A percentile compares a stretch with the other conserved stretches of the same genome.
Evolutionary conservation across 352 stramenopile species (phyloP).

Genomic region (Pythium biforme): DNA sequence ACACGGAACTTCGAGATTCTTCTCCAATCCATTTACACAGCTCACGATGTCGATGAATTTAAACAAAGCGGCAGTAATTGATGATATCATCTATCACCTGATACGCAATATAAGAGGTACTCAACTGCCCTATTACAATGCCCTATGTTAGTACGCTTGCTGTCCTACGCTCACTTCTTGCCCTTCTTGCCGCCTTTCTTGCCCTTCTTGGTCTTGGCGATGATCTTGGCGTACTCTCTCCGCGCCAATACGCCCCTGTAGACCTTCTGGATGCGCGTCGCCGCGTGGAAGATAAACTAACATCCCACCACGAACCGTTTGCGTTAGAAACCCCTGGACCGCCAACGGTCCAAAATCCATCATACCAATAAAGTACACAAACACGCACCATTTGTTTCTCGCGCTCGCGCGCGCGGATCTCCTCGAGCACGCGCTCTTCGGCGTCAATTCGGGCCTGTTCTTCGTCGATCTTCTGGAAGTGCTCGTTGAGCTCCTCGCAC

Average conservation of each 20-base stretch:
- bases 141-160: no score
- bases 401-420: conserved; percentile 64
- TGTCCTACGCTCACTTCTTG: conserved; percentile 38
- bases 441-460: conserved; percentile 83
- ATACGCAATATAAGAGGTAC: no score
- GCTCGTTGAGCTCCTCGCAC: conserved; percentile 73
- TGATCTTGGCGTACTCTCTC: conserved; percentile 68
- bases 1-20: conserved; percentile 19
- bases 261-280: conserved; percentile 80
- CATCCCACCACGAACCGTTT: background rate
- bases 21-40: conserved; percentile 3
- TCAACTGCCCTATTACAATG: no score
- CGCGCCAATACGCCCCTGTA: conserved; percentile 67
- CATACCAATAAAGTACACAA: background rate
- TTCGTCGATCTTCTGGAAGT: conserved; percentile 88
- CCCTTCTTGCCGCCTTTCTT: conserved; percentile 53
- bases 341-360: no score
- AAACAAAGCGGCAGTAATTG: no score
- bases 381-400: conserved; percentile 67
- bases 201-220: conserved; percentile 84
- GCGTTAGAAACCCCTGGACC: background rate
- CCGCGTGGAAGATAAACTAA: conserved; percentile 69
- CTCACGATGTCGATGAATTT: background rate
- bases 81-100: no score
- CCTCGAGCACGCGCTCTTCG: conserved; percentile 71